phyloP scores from a whole-genome alignment of 352 stramenopile genomes.

The Thalassiosira exigua region DNA sequence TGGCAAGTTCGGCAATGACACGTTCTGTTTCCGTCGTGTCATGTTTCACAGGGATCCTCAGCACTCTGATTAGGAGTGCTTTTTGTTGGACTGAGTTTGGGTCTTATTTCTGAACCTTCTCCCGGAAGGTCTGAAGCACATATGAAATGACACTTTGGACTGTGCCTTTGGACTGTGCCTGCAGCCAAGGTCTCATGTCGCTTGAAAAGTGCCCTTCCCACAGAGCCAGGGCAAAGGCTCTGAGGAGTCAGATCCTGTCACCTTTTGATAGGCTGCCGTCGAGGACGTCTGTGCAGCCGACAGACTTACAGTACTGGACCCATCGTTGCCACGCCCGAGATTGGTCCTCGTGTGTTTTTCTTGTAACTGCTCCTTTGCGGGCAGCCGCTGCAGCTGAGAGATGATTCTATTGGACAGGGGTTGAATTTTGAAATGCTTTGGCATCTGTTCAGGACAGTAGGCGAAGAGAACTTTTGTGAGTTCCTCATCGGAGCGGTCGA shows the following conservation, averaged over 20 bases:
- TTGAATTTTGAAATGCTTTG: conserved; percentile 16
- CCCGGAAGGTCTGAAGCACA: conserved; percentile 30
- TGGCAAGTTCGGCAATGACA: background rate
- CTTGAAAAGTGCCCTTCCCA: conserved; percentile 7
- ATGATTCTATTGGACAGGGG: conserved; percentile 28
- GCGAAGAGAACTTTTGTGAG: conserved; percentile 13
- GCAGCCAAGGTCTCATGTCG: conserved; percentile 23
- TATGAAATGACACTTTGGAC: conserved; percentile 27
- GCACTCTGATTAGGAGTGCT: background rate
- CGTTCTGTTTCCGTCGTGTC: background rate
- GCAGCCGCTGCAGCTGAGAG: conserved; percentile 24
- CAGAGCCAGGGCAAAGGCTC: conserved; percentile 34
- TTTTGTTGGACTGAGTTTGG: conserved; percentile 3
- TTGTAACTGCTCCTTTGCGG: conserved; percentile 29
- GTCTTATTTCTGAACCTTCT: conserved; percentile 8
- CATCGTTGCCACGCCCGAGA: conserved; percentile 11
- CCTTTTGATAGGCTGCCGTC: background rate
- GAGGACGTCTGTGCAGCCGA: conserved; percentile 6
- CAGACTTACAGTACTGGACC: background rate
- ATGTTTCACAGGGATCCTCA: background rate
- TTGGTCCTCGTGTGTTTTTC: conserved; percentile 18
- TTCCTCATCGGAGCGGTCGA: conserved; percentile 3
- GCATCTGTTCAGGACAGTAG: conserved; percentile 10
- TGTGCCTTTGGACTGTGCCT: too few species aligned
- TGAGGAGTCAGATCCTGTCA: conserved; percentile 11